Base-by-base conservation (phyloP, 345 rosid genomes). In the Eucalyptus erythrocorys region DNA sequence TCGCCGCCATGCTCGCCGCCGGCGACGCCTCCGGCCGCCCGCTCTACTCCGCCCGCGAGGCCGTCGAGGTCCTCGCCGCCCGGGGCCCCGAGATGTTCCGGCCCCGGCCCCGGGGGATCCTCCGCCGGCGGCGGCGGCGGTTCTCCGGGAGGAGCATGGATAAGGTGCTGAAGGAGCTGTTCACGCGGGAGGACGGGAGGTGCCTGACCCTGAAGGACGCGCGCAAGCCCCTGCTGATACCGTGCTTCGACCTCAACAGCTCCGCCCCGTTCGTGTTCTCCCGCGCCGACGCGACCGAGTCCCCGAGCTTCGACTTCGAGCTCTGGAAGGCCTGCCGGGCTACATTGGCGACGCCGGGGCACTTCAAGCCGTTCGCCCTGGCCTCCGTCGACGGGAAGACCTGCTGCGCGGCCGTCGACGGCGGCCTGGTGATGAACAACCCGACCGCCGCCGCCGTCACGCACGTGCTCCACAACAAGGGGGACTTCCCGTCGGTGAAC, bases 231-330 rank as follows among this genome's bases (percentile, higher is more conserved):
- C 98, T 98, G 86, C 98, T 97, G 7, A 95, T 98, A 85, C 99
- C 99, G 53, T 98, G 99, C 94, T 98, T 95, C 89, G 99, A 98
- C 92, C 97, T 96, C 68, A 95, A 94, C 82, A 96, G 97, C 91
- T 93, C 96, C 5, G 99, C 98, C 61, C 99, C 99, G 53, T 98
- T 98, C 91, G 99, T 98, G 81, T 98, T 98, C 95, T 98, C 99
- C 86, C 95, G 98, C 87, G 98, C 99, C 91, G 99, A 94, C 94
- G 99, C 99, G 45, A 92, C 95, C 13, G 98, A 96, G 93, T 96
- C 99, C 7, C 93, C 95, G 4, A 96, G 98, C 94, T 98, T 96
- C 91, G 93, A 98, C 92, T 98, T 98, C 91, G 98, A 95, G 85
- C 97, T 96, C 45, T 97, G 98, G 98, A 94, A 94, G 91, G 98